Conservation (phyloP, 2,329 filamentous ascomycete genomes). For the Xylariaceae sp. region DNA sequence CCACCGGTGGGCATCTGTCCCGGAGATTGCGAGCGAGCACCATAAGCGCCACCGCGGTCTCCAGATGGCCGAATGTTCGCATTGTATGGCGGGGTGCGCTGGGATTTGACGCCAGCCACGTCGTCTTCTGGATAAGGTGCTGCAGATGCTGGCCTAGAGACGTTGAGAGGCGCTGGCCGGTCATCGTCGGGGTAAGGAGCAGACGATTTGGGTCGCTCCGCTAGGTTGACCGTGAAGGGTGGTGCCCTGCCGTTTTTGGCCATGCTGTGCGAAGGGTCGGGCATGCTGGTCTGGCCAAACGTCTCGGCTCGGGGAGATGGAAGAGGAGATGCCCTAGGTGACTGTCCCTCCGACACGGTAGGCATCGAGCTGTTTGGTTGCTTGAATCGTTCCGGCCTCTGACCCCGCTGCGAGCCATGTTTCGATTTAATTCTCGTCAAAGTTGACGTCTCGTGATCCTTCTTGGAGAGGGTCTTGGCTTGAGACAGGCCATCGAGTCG, state of each 20-base stretch:
- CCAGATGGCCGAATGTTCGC: conserved; percentile 42
- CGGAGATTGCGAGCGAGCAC: conserved; percentile 40
- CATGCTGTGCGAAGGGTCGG: conserved; percentile 37
- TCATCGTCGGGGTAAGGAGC: conserved; percentile 68
- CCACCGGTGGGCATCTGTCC: conserved; percentile 22
- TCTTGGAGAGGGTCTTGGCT: conserved; percentile 76
- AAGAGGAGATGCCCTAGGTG: conserved; percentile 28
- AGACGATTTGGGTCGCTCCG: conserved; percentile 45
- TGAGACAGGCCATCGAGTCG: conserved; percentile 79
- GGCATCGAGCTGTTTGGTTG: conserved; percentile 39
- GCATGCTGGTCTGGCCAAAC: conserved; percentile 36
- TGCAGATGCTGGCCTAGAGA: conserved; percentile 37
- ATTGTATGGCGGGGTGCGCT: conserved; percentile 34
- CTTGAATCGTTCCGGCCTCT: conserved; percentile 53
- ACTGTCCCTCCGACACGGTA: conserved; percentile 35
- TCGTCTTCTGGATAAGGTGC: conserved; percentile 50
- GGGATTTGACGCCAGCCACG: conserved; percentile 21
- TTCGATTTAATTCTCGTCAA: conserved; percentile 80
- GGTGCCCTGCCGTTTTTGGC: conserved; percentile 34
- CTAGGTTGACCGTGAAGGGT: conserved; percentile 45
- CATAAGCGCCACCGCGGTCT: conserved; percentile 45
- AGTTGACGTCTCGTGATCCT: conserved; percentile 88
- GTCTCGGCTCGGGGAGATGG: conserved; percentile 33
- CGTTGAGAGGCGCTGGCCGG: conserved; percentile 41
- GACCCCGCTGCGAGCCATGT: conserved; percentile 60